Conservation (phyloP, 768 basidiomycete species). For the Heimioporus sp. region DNA sequence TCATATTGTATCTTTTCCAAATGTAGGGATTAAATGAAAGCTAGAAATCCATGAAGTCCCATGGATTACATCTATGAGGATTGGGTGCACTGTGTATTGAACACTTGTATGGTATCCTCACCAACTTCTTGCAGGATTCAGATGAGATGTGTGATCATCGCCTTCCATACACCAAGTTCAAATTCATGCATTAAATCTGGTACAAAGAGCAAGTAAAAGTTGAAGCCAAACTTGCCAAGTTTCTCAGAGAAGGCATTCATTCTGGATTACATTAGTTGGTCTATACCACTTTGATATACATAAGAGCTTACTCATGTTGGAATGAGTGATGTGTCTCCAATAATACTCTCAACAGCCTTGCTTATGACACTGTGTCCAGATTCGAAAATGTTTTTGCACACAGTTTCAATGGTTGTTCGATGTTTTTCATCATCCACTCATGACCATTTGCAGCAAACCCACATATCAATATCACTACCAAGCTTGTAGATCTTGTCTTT, state of each 20-base stretch:
- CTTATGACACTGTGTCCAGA: background rate
- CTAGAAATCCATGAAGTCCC: too few relatives aligned
- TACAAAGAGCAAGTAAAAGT: constrained; percentile 24
- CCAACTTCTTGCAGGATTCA: constrained; percentile 23
- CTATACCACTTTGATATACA: too few relatives aligned
- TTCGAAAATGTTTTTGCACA: constrained; percentile 34
- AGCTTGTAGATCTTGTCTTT: background rate
- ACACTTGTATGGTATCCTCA: constrained; percentile 11
- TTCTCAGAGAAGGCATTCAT: too few relatives aligned
- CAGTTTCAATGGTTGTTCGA: constrained; percentile 34
- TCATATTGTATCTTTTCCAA: constrained; percentile 31
- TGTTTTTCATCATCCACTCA: constrained; percentile 33
- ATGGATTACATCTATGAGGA: too few relatives aligned
- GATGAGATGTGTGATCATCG: constrained; percentile 2
- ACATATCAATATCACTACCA: background rate
- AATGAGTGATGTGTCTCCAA: constrained; percentile 13
- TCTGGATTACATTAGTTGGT: too few relatives aligned
- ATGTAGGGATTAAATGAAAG: constrained; percentile 24
- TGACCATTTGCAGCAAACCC: constrained; percentile 1
- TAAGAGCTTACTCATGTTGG: background rate
- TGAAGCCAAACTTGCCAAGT: constrained; percentile 18
- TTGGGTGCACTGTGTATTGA: constrained; percentile 25
- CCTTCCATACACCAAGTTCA: constrained; percentile 35
- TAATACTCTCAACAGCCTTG: background rate
- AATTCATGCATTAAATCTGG: constrained; percentile 33